A percentile compares a stretch with the other conserved stretches of the same genome.
These are phyloP conservation scores for Hyaloscypha finlandica DNA, from an alignment of 495 filamentous ascomycete species.

Conservation along the genomic window DNA sequence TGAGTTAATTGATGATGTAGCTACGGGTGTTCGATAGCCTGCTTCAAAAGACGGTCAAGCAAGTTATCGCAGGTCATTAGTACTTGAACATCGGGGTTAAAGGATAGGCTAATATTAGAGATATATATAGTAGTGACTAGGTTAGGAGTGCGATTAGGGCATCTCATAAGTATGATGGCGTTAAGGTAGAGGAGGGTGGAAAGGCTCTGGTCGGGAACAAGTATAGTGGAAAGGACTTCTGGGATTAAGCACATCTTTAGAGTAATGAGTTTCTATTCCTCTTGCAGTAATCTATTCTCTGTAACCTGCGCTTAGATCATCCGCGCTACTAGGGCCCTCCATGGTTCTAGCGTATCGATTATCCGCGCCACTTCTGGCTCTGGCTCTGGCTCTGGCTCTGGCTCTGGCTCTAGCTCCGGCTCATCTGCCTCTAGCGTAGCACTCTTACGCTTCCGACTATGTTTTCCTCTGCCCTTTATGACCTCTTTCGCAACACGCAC, in stretches of 20 bases:
- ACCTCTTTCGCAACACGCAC: conserved; percentile 26
- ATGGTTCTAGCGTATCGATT: conserved; percentile 21
- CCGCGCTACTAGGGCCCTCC: conserved; percentile 27
- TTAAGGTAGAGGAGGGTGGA: conserved; percentile 3
- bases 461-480: conserved; percentile 14
- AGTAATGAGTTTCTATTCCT: not conserved
- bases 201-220: conserved; percentile 1
- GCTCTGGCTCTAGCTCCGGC: conserved; percentile 12
- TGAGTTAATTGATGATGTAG: conserved; percentile 19
- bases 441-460: conserved; percentile 25
- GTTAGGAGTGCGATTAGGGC: not conserved
- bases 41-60: conserved; percentile 18
- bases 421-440: conserved; percentile 27
- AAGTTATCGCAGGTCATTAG: conserved; percentile 21
- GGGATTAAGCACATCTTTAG: not conserved
- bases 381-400: not conserved
- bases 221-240: conserved; percentile 3
- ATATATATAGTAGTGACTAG: conserved; percentile 11
- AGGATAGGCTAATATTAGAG: too few species aligned
- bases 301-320: conserved; percentile 19
- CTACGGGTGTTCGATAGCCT: conserved; percentile 17
- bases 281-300: not conserved
- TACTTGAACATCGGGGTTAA: conserved; percentile 24
- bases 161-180: conserved; percentile 9
- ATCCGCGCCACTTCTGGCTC: conserved; percentile 13